These are phyloP conservation scores for Phytophthora boehmeriae DNA, from an alignment of 352 stramenopile genomes.

Conservation along the genomic window DNA sequence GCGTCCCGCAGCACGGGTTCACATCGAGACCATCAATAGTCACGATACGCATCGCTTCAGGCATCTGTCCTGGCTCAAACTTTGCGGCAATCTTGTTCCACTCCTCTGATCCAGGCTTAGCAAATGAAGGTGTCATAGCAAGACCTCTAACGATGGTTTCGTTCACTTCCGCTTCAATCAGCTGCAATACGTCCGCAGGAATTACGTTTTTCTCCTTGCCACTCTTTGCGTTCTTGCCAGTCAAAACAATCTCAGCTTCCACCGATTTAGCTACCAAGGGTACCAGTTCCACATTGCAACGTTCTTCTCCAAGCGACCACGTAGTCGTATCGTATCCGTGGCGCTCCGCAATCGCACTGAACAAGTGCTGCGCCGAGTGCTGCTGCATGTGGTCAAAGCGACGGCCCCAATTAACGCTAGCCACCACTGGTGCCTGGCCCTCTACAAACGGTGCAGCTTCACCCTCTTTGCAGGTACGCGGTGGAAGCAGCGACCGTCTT, in stretches of 20 bases:
- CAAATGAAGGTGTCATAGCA: slow-evolving; percentile 65
- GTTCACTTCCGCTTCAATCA: slow-evolving; percentile 82
- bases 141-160: slow-evolving; percentile 65
- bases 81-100: slow-evolving; percentile 65
- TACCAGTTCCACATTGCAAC: slow-evolving; percentile 84
- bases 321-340: slow-evolving; percentile 79
- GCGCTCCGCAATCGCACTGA: slow-evolving; percentile 83
- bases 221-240: slow-evolving; percentile 31
- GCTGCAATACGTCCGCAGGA: slow-evolving; percentile 39
- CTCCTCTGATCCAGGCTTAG: slow-evolving; percentile 55
- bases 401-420: slow-evolving; percentile 73
- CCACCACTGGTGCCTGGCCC: slow-evolving; percentile 51
- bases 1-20: slow-evolving; percentile 91
- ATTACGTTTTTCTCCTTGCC: slow-evolving; percentile 52
- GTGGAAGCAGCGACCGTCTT: slow-evolving; percentile 72
- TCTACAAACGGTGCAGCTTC: slow-evolving; percentile 39
- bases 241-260: background rate
- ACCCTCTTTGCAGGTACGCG: slow-evolving; percentile 37
- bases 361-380: slow-evolving; percentile 89
- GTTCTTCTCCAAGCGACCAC: slow-evolving; percentile 75
- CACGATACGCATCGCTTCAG: slow-evolving; percentile 81
- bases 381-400: slow-evolving; percentile 91
- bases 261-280: slow-evolving; percentile 22
- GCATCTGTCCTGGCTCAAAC: slow-evolving; percentile 59
- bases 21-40: slow-evolving; percentile 81